Conservation (phyloP, 225 moss, liverwort and hornwort species). For the Sphagnum contortum region DNA sequence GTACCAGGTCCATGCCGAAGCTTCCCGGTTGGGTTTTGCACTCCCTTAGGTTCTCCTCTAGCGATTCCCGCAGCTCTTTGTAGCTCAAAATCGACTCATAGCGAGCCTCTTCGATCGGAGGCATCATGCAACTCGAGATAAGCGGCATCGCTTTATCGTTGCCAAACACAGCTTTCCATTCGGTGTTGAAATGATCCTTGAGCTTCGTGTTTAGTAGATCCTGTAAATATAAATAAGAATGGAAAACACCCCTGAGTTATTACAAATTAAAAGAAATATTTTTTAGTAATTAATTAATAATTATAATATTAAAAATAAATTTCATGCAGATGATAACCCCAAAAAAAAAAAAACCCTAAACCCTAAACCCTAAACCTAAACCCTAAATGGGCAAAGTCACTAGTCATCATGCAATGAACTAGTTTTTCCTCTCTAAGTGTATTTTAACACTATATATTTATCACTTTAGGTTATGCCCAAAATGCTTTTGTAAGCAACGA, state of each 20-base stretch:
- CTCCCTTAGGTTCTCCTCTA: constrained; percentile 60
- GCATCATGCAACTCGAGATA: constrained; percentile 68
- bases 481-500: too few species aligned
- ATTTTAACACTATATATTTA: too few species aligned
- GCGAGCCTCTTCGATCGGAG: constrained; percentile 58
- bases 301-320: too few species aligned
- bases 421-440: neutral
- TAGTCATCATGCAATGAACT: neutral
- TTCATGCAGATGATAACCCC: neutral
- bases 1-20: constrained; percentile 73
- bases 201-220: constrained; percentile 61
- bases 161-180: constrained; percentile 66
- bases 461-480: too few species aligned
- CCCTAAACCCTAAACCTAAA: too few species aligned
- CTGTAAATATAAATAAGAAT: constrained; percentile 10
- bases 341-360: neutral
- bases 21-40: constrained; percentile 45
- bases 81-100: constrained; percentile 52
- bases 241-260: too few species aligned
- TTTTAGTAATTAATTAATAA: too few species aligned
- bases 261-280: too few species aligned
- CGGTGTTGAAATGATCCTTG: constrained; percentile 66
- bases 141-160: constrained; percentile 59
- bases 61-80: constrained; percentile 50
- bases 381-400: neutral